Percentiles rank a stretch among this genome's conserved stretches.
phyloP scores from a whole-genome alignment of 108 stramenopile genomes.

The Parmales sp. region DNA sequence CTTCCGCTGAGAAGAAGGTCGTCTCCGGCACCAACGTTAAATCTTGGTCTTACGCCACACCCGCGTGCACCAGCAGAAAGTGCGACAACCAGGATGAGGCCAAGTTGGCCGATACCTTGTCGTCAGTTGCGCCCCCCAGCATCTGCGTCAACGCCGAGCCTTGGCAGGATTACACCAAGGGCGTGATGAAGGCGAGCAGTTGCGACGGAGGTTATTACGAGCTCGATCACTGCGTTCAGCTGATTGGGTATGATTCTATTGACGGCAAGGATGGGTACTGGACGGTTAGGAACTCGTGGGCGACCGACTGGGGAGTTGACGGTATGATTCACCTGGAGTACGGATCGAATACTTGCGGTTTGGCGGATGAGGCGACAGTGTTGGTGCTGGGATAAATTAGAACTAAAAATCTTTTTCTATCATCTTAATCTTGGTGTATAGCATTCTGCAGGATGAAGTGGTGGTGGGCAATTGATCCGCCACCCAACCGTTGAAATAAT shows the following conservation, averaged over 20 bases:
- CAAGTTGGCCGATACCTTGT: conserved; percentile 5
- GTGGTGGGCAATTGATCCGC: no score
- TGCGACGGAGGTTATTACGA: conserved; percentile 9
- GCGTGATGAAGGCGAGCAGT: conserved; percentile 13
- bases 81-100: conserved; percentile 11
- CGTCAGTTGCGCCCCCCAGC: not conserved
- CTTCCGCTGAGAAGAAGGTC: no score
- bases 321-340: conserved; percentile 22
- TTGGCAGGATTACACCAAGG: conserved; percentile 26
- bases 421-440: no score
- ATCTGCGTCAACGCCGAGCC: conserved; percentile 21
- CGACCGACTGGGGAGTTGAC: conserved; percentile 18
- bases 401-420: no score
- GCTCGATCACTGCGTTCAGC: conserved; percentile 30
- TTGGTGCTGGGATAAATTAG: no score
- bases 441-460: no score
- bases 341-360: conserved; percentile 24
- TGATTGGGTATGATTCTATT: conserved; percentile 14
- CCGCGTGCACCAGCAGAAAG: not conserved
- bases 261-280: conserved; percentile 13
- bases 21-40: not conserved
- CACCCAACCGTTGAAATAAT: not conserved
- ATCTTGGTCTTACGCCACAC: conserved; percentile 4
- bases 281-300: conserved; percentile 27
- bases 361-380: conserved; percentile 28